A percentile compares a stretch with the other conserved stretches of the same genome.
These are phyloP conservation scores for Guillardia theta DNA, from an alignment of 78 protist species.

Conservation along the genomic window DNA sequence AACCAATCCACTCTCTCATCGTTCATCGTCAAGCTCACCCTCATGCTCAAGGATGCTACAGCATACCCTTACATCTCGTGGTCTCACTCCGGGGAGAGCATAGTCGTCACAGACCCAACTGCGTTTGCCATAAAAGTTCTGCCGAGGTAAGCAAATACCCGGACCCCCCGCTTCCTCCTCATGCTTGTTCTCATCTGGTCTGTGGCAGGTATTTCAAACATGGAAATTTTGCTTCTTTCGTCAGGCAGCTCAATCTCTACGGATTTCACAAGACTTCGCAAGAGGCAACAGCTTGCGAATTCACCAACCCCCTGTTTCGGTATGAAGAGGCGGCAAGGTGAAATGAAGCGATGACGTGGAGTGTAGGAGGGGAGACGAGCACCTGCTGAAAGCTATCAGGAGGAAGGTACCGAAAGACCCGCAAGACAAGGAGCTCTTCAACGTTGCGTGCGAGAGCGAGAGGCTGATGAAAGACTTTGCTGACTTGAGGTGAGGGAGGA, in stretches of 20 bases:
- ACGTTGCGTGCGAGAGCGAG: background rate
- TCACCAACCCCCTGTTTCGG: background rate
- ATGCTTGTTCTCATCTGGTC: background rate
- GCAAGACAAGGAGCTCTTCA: background rate
- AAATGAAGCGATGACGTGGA: background rate
- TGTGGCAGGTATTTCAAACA: conserved; percentile 25
- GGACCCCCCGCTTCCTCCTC: background rate
- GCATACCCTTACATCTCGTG: background rate
- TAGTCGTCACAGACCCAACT: background rate
- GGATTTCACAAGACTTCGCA: conserved; percentile 27
- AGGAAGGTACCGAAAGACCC: background rate
- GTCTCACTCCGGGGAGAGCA: conserved; percentile 12
- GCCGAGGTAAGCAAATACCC: background rate
- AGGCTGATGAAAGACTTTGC: background rate
- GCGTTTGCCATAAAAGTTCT: background rate
- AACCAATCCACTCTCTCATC: no score
- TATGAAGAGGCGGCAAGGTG: background rate
- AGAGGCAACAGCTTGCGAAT: background rate
- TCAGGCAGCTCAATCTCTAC: background rate
- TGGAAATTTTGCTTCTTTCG: conserved; percentile 6
- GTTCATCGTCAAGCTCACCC: background rate
- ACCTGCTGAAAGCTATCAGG: background rate
- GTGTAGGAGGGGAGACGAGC: background rate
- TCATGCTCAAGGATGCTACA: background rate
- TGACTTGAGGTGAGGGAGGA: background rate